These are phyloP conservation scores for Cordyceps farinosa DNA, from an alignment of 2,329 filamentous ascomycete genomes.

Conservation along the genomic window DNA sequence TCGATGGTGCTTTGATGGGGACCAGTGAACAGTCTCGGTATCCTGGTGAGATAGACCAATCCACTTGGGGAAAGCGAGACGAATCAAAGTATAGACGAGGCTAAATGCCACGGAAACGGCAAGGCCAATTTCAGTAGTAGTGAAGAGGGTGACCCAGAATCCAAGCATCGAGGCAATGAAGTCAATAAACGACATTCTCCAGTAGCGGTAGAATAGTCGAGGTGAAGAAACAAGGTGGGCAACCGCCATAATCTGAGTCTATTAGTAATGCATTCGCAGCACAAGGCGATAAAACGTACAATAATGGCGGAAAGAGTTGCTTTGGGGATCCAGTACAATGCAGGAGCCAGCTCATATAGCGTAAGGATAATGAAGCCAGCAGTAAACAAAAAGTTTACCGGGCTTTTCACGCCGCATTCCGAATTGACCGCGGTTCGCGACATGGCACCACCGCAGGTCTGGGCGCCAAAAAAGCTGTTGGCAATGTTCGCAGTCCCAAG, in stretches of 20 bases:
- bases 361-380: conserved; percentile 59
- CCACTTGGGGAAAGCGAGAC: conserved; percentile 51
- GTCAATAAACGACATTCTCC: conserved; percentile 61
- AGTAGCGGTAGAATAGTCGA: conserved; percentile 59
- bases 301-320: conserved; percentile 63
- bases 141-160: conserved; percentile 62
- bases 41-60: conserved; percentile 30
- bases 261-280: not conserved
- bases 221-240: conserved; percentile 58
- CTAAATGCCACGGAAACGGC: conserved; percentile 59
- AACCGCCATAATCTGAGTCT: conserved; percentile 55
- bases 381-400: conserved; percentile 57
- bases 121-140: conserved; percentile 58
- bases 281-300: conserved; percentile 27
- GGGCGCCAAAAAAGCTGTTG: conserved; percentile 62
- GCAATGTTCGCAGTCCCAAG: conserved; percentile 60
- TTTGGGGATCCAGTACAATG: conserved; percentile 66
- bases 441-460: conserved; percentile 64
- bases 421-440: conserved; percentile 66
- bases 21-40: conserved; percentile 30
- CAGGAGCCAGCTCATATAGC: conserved; percentile 57
- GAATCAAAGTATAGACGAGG: conserved; percentile 57
- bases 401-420: conserved; percentile 58
- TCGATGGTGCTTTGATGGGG: conserved; percentile 21
- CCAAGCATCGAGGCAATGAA: conserved; percentile 61